phyloP scores from a whole-genome alignment of 148 eudicot genomes.

The Simmondsia chinensis region DNA sequence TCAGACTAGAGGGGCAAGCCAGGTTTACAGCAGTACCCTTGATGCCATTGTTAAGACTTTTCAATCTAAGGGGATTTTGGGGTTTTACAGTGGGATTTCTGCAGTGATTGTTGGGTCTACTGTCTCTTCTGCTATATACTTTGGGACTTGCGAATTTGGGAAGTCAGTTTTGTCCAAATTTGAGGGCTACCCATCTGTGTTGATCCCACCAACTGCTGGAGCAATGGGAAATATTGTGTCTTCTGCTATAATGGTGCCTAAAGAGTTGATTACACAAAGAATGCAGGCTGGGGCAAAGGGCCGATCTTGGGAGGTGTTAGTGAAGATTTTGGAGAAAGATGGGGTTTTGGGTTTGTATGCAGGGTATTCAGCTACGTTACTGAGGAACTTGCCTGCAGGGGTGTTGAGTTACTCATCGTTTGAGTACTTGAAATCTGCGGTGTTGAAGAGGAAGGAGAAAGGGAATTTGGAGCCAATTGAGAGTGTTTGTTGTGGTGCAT shows the following conservation, averaged over 20 bases:
- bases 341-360: slow-evolving; percentile 79
- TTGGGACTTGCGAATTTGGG: slow-evolving; percentile 91
- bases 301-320: slow-evolving; percentile 75
- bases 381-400: slow-evolving; percentile 89
- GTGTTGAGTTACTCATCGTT: slow-evolving; percentile 90
- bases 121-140: slow-evolving; percentile 71
- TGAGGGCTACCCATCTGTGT: slow-evolving; percentile 36
- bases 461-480: slow-evolving; percentile 55
- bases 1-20: slow-evolving; percentile 74
- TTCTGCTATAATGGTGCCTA: slow-evolving; percentile 91
- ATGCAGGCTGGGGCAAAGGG: slow-evolving; percentile 96
- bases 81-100: slow-evolving; percentile 82
- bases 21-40: slow-evolving; percentile 53
- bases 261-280: slow-evolving; percentile 69
- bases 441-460: slow-evolving; percentile 29
- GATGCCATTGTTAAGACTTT: slow-evolving; percentile 75
- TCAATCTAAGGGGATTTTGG: slow-evolving; percentile 51
- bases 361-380: slow-evolving; percentile 83
- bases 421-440: slow-evolving; percentile 83
- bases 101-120: slow-evolving; percentile 86
- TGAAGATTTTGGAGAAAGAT: slow-evolving; percentile 61
- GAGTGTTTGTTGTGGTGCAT: slow-evolving; percentile 82
- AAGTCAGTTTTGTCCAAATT: slow-evolving; percentile 63
- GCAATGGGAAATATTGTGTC: slow-evolving; percentile 91
- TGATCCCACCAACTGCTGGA: slow-evolving; percentile 83